These are phyloP conservation scores for Vitis hybrid DNA, from an alignment of 177 flowering plant species.

Conservation along the genomic window DNA sequence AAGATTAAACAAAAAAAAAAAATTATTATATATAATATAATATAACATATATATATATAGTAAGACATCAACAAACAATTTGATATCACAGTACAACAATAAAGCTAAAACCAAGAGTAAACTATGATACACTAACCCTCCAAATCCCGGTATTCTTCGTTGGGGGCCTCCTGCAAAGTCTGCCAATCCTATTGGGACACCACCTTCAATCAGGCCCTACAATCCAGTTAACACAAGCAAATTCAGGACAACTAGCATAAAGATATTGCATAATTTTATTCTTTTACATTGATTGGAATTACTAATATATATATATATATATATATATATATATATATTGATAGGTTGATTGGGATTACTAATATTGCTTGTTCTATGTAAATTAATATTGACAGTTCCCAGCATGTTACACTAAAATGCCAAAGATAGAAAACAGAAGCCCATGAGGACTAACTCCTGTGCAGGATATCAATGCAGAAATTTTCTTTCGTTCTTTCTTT, in stretches of 20 bases:
- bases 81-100: background rate
- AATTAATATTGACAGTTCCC: background rate
- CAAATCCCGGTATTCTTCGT: conserved; percentile 62
- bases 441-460: background rate
- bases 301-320: background rate
- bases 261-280: background rate
- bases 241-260: background rate
- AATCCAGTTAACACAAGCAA: conserved; percentile 17
- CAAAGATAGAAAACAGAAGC: background rate
- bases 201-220: conserved; percentile 59
- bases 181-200: conserved; percentile 53
- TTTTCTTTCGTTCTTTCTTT: too few relatives aligned
- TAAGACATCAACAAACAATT: background rate
- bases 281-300: background rate
- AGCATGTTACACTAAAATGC: background rate
- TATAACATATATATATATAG: background rate
- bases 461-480: background rate
- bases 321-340: too few relatives aligned
- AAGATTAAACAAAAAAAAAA: background rate
- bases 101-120: background rate
- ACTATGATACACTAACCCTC: conserved; percentile 48
- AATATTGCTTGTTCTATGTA: background rate
- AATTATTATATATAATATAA: background rate
- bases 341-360: background rate
- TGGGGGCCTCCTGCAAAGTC: conserved; percentile 66